Base-by-base conservation (phyloP, 169 alveolate genomes). In the Cryptosporidium xiaoi region DNA sequence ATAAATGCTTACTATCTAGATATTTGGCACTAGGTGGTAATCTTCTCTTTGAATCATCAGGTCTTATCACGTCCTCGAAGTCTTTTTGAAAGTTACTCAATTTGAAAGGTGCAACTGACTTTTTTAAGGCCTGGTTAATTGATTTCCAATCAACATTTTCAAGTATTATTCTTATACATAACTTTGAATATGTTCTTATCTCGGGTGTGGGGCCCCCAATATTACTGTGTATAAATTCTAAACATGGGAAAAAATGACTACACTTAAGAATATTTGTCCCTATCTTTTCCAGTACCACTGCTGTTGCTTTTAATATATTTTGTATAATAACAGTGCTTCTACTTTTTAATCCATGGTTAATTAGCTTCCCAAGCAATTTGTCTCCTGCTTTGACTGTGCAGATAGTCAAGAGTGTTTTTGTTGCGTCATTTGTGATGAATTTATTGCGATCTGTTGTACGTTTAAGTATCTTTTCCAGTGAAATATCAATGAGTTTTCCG, bases 381-480 rank as follows among this genome's bases (percentile, higher is more conserved):
- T 77, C 87, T 12, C 87, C 87, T 44, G 65, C 69, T 27, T 77
- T 77, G 15, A 77, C 18, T 20, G 71, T 58, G 51, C 87, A 77
- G n/a, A 77, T 77, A 6, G 87, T 56, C 13, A 60, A 40, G 20
- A 77, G 46, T 31, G 87, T 62, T 44, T 77, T 56, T 2, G 69
- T 60, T 56, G 87, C 87, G 48, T 77, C 87, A 27, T 77, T 77
- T 34, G 87, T 71, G 46, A 77, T 60, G 87, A 77, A 77, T 77
- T 77, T 77, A 40, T 77, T 77, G 48, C 77, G 71, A 36, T 77
- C 87, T n/a, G 33, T 77, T 20, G 87, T 77, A 29, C 87, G 69
- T 24, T 77, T 77, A 20, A 77, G 66, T 6, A 77, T 60, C 46
- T 56, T 62, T 60, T 77, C 87, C 12, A 77, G 44, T 34, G 60